Evolutionary conservation across 1,284 basidiomycete genomes (phyloP).

Genomic region (Ganoderma leucocontextum): DNA sequence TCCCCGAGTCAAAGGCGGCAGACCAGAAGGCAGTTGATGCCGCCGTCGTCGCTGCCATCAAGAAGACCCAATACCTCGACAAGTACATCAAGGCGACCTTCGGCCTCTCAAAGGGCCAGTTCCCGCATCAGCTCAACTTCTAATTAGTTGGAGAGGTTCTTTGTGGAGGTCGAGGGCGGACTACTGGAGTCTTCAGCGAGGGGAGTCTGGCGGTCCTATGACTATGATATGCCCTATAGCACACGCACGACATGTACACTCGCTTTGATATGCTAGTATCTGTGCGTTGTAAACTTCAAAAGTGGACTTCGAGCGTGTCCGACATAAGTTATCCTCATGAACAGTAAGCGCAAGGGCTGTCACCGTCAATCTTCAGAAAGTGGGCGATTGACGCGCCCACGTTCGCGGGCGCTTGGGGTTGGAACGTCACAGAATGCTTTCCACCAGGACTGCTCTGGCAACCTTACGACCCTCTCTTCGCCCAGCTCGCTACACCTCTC

Average conservation of each 20-base stretch:
- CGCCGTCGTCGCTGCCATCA: slow-evolving; percentile 85
- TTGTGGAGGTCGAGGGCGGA: slow-evolving; percentile 32
- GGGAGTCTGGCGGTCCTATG: slow-evolving; percentile 37
- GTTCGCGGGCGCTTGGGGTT: slow-evolving; percentile 13
- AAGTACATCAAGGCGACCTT: slow-evolving; percentile 96
- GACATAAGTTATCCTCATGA: not conserved
- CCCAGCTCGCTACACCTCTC: slow-evolving; percentile 11
- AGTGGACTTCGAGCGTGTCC: not conserved
- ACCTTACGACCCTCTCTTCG: slow-evolving; percentile 25
- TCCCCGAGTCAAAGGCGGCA: slow-evolving; percentile 89
- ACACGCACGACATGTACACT: slow-evolving; percentile 40
- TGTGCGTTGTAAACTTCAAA: slow-evolving; percentile 30
- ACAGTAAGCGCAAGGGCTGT: not conserved
- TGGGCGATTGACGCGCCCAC: not conserved
- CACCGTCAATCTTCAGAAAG: not conserved
- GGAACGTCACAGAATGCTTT: slow-evolving; percentile 26
- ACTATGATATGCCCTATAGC: slow-evolving; percentile 43
- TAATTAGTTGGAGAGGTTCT: slow-evolving; percentile 49
- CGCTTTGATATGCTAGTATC: slow-evolving; percentile 32
- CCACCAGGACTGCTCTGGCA: slow-evolving; percentile 32
- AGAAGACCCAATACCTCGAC: slow-evolving; percentile 91
- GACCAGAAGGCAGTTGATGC: slow-evolving; percentile 96
- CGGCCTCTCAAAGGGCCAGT: slow-evolving; percentile 95
- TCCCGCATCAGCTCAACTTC: slow-evolving; percentile 89
- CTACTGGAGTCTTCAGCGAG: slow-evolving; percentile 31